A percentile compares a stretch with the other conserved stretches of the same genome.
phyloP scores from a whole-genome alignment of 2,329 filamentous ascomycete genomes.

The Dryadomyces quercivorus region DNA sequence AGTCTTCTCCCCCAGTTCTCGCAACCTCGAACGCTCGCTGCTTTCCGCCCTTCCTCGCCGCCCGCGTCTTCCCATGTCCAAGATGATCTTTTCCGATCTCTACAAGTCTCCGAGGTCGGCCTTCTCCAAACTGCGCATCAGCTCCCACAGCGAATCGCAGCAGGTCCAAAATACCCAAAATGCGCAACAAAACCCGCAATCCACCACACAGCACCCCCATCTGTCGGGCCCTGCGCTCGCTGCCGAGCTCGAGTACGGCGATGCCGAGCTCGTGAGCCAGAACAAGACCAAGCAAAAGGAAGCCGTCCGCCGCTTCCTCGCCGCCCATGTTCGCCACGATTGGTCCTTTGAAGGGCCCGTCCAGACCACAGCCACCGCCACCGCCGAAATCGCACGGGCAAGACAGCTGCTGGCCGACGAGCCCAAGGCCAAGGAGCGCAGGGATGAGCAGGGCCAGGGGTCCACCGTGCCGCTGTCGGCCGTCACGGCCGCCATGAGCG shows the following conservation, averaged over 20 bases:
- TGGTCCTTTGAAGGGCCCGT: conserved; percentile 49
- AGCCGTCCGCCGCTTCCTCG: conserved; percentile 44
- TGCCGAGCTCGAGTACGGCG: conserved; percentile 28
- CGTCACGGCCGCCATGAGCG: background rate
- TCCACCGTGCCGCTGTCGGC: background rate
- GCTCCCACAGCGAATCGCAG: conserved; percentile 12
- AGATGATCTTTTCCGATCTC: conserved; percentile 47
- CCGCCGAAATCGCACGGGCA: background rate
- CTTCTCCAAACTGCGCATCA: conserved; percentile 37
- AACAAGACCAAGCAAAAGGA: conserved; percentile 53
- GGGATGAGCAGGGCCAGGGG: background rate
- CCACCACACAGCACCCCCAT: conserved; percentile 2
- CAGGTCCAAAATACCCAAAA: background rate
- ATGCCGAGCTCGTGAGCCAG: conserved; percentile 47
- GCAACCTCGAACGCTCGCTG: background rate
- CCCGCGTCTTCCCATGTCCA: conserved; percentile 13
- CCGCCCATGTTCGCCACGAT: conserved; percentile 41
- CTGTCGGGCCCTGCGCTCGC: conserved; percentile 10
- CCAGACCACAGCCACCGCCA: background rate
- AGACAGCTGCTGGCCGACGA: background rate
- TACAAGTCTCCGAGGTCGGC: conserved; percentile 44
- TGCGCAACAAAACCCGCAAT: background rate
- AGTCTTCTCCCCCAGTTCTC: background rate
- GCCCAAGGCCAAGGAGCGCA: background rate
- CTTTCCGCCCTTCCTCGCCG: background rate